Percentiles rank a stretch among this genome's conserved stretches.
phyloP scores from a whole-genome alignment of 768 basidiomycete genomes.

The Xanthoconium purpureum region DNA sequence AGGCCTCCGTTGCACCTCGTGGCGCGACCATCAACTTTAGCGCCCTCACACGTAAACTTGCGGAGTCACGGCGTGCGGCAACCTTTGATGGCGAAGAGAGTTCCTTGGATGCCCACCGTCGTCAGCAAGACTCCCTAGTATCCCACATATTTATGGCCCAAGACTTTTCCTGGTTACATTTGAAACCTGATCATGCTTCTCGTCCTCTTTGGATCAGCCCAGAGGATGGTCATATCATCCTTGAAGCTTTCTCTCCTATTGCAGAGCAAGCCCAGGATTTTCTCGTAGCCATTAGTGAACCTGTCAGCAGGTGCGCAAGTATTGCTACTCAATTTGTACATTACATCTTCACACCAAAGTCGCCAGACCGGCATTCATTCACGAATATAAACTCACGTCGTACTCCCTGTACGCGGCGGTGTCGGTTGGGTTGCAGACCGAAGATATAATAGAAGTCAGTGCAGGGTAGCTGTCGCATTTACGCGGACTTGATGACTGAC shows the following conservation, averaged over 20 bases:
- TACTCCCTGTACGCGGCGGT: slow-evolving; percentile 99
- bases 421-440: slow-evolving; percentile 95
- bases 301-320: slow-evolving; percentile 87
- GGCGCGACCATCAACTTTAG: slow-evolving; percentile 85
- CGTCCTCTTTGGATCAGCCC: slow-evolving; percentile 97
- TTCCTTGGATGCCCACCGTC: slow-evolving; percentile 61
- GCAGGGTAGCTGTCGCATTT: slow-evolving; percentile 13
- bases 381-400: slow-evolving; percentile 98
- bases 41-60: slow-evolving; percentile 76
- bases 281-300: slow-evolving; percentile 95
- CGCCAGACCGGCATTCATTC: slow-evolving; percentile 89
- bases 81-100: slow-evolving; percentile 42
- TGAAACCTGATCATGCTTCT: slow-evolving; percentile 88
- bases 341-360: slow-evolving; percentile 17
- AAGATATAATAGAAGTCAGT: slow-evolving; percentile 96
- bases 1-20: slow-evolving; percentile 53
- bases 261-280: slow-evolving; percentile 99
- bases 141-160: slow-evolving; percentile 82
- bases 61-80: slow-evolving; percentile 51
- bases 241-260: slow-evolving; percentile 96
- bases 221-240: slow-evolving; percentile 87
- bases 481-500: slow-evolving; percentile 34
- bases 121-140: slow-evolving; percentile 71
- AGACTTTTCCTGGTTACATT: slow-evolving; percentile 81
- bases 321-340: slow-evolving; percentile 25